Conservation (phyloP, 768 basidiomycete species). For the Phylloporus sp. region DNA sequence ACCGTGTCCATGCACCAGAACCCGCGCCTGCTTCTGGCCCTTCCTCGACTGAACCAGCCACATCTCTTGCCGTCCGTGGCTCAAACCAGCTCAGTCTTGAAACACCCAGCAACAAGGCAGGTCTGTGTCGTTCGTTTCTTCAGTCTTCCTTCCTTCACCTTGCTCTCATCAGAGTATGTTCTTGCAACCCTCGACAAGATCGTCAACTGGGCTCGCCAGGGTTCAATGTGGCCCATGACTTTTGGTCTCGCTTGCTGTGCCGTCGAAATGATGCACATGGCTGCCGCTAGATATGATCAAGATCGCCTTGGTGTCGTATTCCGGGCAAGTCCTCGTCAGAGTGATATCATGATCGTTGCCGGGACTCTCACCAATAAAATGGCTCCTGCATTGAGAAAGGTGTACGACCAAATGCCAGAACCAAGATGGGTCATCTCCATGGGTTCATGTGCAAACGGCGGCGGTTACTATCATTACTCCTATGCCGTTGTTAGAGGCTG, state of each 20-base stretch:
- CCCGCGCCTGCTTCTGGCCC: conserved; percentile 42
- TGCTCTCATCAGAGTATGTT: conserved; percentile 72
- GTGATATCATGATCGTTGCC: conserved; percentile 98
- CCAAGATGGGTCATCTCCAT: conserved; percentile 99
- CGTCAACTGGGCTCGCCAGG: conserved; percentile 95
- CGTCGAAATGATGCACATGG: conserved; percentile 99
- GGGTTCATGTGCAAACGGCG: conserved; percentile 99
- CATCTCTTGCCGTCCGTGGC: conserved; percentile 67
- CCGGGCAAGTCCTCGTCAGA: conserved; percentile 97
- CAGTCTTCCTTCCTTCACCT: conserved; percentile 1
- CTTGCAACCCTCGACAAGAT: conserved; percentile 95
- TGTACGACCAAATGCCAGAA: conserved; percentile 98
- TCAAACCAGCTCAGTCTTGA: conserved; percentile 85
- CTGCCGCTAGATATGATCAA: conserved; percentile 97
- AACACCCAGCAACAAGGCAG: conserved; percentile 86
- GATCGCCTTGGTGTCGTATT: conserved; percentile 96
- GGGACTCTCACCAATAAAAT: conserved; percentile 99
- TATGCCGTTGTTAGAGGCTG: conserved; percentile 99
- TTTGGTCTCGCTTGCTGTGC: conserved; percentile 98
- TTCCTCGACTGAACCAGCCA: conserved; percentile 52
- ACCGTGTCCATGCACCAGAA: conserved; percentile 38
- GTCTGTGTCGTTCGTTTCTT: conserved; percentile 38
- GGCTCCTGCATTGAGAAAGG: conserved; percentile 96
- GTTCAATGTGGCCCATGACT: conserved; percentile 99
- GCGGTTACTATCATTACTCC: conserved; percentile 96